Base-by-base conservation (phyloP, 1,139 yeast genomes). In the Magnusiomyces fungicola region DNA sequence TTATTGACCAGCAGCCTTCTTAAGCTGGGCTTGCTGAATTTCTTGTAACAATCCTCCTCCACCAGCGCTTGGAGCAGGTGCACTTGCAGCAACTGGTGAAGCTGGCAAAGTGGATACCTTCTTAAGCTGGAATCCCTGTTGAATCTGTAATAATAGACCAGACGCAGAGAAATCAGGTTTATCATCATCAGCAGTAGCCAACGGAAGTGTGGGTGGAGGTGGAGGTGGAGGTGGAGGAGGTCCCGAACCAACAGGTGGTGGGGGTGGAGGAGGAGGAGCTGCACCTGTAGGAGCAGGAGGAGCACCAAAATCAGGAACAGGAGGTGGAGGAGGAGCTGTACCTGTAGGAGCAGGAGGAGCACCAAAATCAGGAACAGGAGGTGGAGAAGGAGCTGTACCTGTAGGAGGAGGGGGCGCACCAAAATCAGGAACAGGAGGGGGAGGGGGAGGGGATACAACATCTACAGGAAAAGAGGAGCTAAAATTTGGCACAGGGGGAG, bases 131-230 rank as follows among this genome's bases (percentile, higher is more conserved):
- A 25, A 10, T 12, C 44, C 36, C 5, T 21, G 36, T 37, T 41
- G 37, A 25, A 41, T 41, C 16, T 29, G 27, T 3, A 19, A 19
- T 12, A 41, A 30, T 25, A 41, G 22, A 6, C 44, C 44, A 7
- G 27, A 19, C 9, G 37, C 44, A 16, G 44, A 24, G 19, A 41
- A 41, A 30, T 41, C 44, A 14, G 44, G 44, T 19, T 3, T 27
- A 19, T 14, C 7, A 9, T 3, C 16, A 12, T 25, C 34, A 21
- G 27, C 5, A 5, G 7, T 5, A 41, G 36, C 44, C 18, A 59
- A 56, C 12, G 64, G 63, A 39, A 62, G 62, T 18, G 61, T 59
- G 6, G 63, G 50, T 5, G 53, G 49, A 7, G 50, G 24, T 2
- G 58, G 49, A 5, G 56, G 52, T 10, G 55, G 54, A 1, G 65